Conservation (phyloP, 176 grass and related monocot species). For the Phyllostachys edulis region DNA sequence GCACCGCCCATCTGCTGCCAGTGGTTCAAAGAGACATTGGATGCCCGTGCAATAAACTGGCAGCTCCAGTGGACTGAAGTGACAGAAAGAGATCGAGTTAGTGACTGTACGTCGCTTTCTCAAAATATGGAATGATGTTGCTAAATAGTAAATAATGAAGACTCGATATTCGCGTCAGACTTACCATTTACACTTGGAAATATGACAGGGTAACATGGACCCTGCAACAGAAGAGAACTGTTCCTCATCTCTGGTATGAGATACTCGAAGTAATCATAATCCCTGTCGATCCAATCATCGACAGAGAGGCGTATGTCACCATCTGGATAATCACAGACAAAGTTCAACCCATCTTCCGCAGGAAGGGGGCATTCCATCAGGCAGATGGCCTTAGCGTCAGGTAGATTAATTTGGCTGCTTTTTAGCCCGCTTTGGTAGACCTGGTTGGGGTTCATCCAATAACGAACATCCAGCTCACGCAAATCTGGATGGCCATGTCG, state of each 20-base stretch:
- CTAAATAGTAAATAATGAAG: neutral
- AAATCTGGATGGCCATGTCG: conserved; percentile 63
- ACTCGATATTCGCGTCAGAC: neutral
- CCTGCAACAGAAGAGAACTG: conserved; percentile 88
- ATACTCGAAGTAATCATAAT: conserved; percentile 97
- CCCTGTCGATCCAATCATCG: conserved; percentile 92
- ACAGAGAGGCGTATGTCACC: conserved; percentile 83
- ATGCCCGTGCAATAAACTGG: conserved; percentile 86
- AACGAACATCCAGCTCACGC: conserved; percentile 70
- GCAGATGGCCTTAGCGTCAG: conserved; percentile 75
- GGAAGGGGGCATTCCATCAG: conserved; percentile 91
- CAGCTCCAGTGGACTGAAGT: conserved; percentile 88
- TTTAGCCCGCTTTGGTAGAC: conserved; percentile 87
- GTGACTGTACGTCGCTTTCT: neutral
- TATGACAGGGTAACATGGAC: conserved; percentile 93
- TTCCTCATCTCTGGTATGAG: conserved; percentile 90
- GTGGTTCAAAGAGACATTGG: conserved; percentile 89
- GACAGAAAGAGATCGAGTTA: conserved; percentile 28
- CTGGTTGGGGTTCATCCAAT: conserved; percentile 90
- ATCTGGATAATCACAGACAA: conserved; percentile 90
- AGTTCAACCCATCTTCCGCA: conserved; percentile 85
- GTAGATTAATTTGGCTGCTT: conserved; percentile 52
- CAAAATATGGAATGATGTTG: neutral
- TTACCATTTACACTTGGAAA: conserved; percentile 95
- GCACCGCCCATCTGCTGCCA: conserved; percentile 91